Base-by-base conservation (phyloP, 140 eudicot species). In the Bidens hawaiensis region DNA sequence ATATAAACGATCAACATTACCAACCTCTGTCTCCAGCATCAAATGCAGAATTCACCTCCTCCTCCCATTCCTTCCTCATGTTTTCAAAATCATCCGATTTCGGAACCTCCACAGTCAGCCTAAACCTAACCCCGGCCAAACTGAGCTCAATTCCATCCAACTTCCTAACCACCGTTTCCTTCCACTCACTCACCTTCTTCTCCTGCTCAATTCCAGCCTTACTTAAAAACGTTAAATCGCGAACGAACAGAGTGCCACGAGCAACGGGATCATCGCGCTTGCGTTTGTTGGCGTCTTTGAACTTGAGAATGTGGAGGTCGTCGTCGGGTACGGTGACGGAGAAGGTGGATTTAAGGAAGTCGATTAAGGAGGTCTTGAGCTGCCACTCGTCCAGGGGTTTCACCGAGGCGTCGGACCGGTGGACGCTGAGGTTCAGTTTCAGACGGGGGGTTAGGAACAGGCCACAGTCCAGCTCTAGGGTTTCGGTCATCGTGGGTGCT, bases 251-350 rank as follows among this genome's bases (percentile, higher is more conserved):
- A 15, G 53, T 27, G 28, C 94, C 94, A 9, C 77, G 82, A 24
- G 95, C 95, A 13, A 90, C 86, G 6, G 97, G 85, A 12, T 90
- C 96, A 19, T 87, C 88, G 12, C 97, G 96, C 73, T 83, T 90
- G 16, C 90, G 88, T 67, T 90, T 90, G 15, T 84, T 87, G 38
- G 68, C 21, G 62, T 90, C 88, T 30, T 76, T 86, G 72, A 81
- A 78, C n/a, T 67, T 76, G 4, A 71, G 72, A 15, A 90, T 4
- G 6, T 4, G 51, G 65, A 87, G 78, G 72, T 90, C 97, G 6
- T 83, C 79, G 23, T 77, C 83, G 27, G 94, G 75, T 33, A 84
- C 53, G 3, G 71, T 19, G 78, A 90, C 19, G 48, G 83, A 74
- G 71, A 78, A 77, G 3, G 83, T 55, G 46, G 85, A 6, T 60